These are phyloP conservation scores for Candida maltosa DNA, from an alignment of 805 yeast genomes.

Conservation along the genomic window DNA sequence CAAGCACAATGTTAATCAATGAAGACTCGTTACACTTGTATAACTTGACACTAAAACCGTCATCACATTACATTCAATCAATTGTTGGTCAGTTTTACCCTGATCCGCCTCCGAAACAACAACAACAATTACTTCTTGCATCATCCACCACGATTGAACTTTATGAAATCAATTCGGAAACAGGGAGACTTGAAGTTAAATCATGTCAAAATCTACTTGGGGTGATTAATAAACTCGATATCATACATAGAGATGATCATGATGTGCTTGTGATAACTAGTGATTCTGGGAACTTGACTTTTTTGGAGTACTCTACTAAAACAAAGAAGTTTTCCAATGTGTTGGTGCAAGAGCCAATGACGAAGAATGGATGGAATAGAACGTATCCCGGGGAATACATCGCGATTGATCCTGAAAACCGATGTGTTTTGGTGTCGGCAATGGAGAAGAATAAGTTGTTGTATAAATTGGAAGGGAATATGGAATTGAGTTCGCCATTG, in stretches of 20 bases:
- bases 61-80: conserved; percentile 51
- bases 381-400: conserved; percentile 72
- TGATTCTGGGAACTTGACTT: conserved; percentile 71
- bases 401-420: conserved; percentile 64
- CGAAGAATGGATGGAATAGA: conserved; percentile 73
- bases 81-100: conserved; percentile 64
- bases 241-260: conserved; percentile 38
- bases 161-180: conserved; percentile 47
- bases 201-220: conserved; percentile 52
- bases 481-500: conserved; percentile 67
- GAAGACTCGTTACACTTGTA: conserved; percentile 50
- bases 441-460: conserved; percentile 73
- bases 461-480: conserved; percentile 50
- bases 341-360: conserved; percentile 63
- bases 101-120: conserved; percentile 38
- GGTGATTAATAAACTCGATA: conserved; percentile 40
- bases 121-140: conserved; percentile 63
- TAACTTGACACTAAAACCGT: conserved; percentile 65
- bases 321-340: conserved; percentile 43
- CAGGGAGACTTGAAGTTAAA: conserved; percentile 51
- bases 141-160: conserved; percentile 54
- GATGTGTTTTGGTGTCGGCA: conserved; percentile 70
- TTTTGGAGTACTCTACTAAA: conserved; percentile 44
- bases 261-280: conserved; percentile 69
- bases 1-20: conserved; percentile 14